phyloP scores from a whole-genome alignment of 345 rosid species.

The Excoecaria cochinchinensis region DNA sequence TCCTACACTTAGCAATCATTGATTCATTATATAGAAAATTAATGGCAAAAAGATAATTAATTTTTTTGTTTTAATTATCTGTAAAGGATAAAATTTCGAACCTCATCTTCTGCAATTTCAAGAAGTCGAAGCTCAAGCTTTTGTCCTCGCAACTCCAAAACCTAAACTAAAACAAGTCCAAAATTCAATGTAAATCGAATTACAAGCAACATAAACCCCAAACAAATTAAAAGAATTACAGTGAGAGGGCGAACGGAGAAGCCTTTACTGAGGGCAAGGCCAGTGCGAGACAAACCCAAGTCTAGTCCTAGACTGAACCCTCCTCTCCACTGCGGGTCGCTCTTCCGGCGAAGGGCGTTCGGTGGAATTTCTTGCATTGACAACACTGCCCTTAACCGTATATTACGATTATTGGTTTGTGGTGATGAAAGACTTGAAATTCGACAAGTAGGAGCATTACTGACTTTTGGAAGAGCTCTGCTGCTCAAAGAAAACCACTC shows the following conservation, averaged over 20 bases:
- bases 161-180: constrained; percentile 36
- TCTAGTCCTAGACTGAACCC: constrained; percentile 93
- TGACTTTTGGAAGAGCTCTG: neutral
- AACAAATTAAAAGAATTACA: constrained; percentile 28
- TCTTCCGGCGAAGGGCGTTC: constrained; percentile 64
- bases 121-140: constrained; percentile 68
- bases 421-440: neutral
- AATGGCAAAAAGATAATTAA: neutral
- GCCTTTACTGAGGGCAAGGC: constrained; percentile 83
- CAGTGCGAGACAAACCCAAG: constrained; percentile 75
- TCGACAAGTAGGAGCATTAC: neutral
- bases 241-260: constrained; percentile 69
- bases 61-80: neutral
- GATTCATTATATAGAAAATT: neutral
- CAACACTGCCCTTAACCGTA: constrained; percentile 25
- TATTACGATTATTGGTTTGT: constrained; percentile 8
- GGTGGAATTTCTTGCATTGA: constrained; percentile 59
- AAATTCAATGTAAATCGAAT: neutral
- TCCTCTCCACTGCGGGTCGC: constrained; percentile 60
- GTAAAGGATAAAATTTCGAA: neutral
- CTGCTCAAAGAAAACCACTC: neutral
- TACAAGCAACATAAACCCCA: neutral
- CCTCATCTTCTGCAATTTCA: constrained; percentile 73
- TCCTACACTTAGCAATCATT: constrained; percentile 39
- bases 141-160: constrained; percentile 73